Conservation (phyloP, 208 protist genomes). For the Acanthamoeba quina region DNA sequence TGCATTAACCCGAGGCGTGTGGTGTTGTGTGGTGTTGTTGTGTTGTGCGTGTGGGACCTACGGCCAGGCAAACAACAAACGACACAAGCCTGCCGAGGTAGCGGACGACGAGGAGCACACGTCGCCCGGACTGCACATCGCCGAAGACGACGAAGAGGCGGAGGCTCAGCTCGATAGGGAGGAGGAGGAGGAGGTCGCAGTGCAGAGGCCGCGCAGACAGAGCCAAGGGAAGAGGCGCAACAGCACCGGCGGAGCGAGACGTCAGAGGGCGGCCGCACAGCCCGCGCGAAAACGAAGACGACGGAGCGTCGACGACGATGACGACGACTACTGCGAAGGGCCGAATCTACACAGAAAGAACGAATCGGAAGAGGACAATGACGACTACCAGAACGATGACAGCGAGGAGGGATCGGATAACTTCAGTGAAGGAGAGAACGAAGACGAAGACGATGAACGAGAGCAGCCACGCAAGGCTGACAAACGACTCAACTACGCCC, state of each 20-base stretch:
- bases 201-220: not conserved
- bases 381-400: not conserved
- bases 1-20: no score
- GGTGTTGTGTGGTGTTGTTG: no score
- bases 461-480: not conserved
- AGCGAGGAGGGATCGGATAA: not conserved
- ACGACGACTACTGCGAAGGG: not conserved
- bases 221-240: not conserved
- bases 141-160: no score
- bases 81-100: no score
- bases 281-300: not conserved
- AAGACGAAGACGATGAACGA: not conserved
- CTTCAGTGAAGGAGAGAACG: not conserved
- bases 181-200: not conserved
- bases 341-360: not conserved
- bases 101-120: no score
- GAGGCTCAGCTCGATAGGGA: no score
- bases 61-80: no score
- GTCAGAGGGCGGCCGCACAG: not conserved
- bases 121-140: no score
- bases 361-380: not conserved
- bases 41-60: no score
- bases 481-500: not conserved
- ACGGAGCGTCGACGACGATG: constrained; percentile 41
- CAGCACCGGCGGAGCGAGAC: not conserved